Base-by-base conservation (phyloP, 2,329 filamentous ascomycete genomes). In the Phaeomoniella chlamydospora region DNA sequence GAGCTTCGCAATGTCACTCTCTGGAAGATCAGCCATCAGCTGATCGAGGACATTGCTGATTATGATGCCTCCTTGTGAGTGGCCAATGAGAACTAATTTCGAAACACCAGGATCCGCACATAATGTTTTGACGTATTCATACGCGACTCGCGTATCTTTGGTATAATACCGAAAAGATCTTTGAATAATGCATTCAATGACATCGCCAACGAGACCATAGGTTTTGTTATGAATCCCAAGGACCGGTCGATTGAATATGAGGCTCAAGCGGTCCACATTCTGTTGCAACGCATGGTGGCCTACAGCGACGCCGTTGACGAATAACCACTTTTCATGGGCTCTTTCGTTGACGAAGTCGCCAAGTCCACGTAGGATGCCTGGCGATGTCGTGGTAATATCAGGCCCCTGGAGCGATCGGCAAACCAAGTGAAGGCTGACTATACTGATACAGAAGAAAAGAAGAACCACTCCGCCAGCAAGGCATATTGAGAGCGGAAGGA, bases 51-150 rank as follows among this genome's bases (percentile, higher is more conserved):
- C 74, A 37, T 86, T 59, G 3, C 78, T 70, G 2, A 76, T 77
- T 49, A 84, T 75, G 35, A 88, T 82, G 11, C 70, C 80, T 3
- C 83, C 83, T 53, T 88, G 83, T 1, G 77, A 82, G 53, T 90
- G 83, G 26, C 81, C 61, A 40, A 88, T 71, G 37, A 88, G 68
- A 17, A 88, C 62, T 3, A 88, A 71, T 49, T 83, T 86, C 19
- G 70, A 68, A 39, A 77, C 71, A 12, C 62, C 51, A 0, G 69
- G 67, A 38, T 79, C 64, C 43, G 79, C 70, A 4, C 87, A 62
- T 15, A 70, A 68, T 15, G 70, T 59, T 50, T 81, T 79, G 42
- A 87, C 57, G 15, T 63, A 59, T 44, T 74, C 77, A 51, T 78
- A 78, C 6, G 61, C 59, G 18, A 57, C 49, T 17, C 68, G 58